These are phyloP conservation scores for Fremontodendron californicum DNA, from an alignment of 345 rosid genomes.

Conservation along the genomic window DNA sequence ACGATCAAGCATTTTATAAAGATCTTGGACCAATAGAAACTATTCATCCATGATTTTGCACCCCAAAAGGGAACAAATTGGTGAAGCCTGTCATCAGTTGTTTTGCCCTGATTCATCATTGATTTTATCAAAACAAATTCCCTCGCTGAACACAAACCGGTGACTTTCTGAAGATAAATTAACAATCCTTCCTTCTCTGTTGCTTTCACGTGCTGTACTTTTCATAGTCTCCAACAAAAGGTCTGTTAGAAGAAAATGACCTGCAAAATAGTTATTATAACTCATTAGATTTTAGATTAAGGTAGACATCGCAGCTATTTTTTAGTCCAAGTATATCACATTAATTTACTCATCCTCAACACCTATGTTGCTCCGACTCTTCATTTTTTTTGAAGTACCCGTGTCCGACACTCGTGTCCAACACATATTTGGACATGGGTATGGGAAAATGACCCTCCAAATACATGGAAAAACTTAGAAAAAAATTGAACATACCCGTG, in stretches of 20 bases:
- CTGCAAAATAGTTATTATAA: slow-evolving; percentile 29
- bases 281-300: background rate
- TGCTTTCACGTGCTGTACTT: slow-evolving; percentile 51
- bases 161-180: slow-evolving; percentile 63
- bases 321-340: background rate
- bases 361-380: no score
- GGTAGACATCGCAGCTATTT: background rate
- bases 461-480: no score
- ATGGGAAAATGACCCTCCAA: no score
- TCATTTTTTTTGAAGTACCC: no score
- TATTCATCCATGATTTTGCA: background rate
- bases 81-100: background rate
- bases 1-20: background rate
- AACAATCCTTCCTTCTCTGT: slow-evolving; percentile 69
- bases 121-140: slow-evolving; percentile 55
- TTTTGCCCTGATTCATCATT: slow-evolving; percentile 63
- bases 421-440: no score
- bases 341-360: background rate
- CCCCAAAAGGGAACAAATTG: background rate
- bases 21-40: background rate
- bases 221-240: slow-evolving; percentile 76
- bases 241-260: slow-evolving; percentile 69
- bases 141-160: slow-evolving; percentile 45
- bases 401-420: no score
- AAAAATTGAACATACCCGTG: no score